phyloP scores from a whole-genome alignment of 495 filamentous ascomycete species.

The Daldinia vernicosa region DNA sequence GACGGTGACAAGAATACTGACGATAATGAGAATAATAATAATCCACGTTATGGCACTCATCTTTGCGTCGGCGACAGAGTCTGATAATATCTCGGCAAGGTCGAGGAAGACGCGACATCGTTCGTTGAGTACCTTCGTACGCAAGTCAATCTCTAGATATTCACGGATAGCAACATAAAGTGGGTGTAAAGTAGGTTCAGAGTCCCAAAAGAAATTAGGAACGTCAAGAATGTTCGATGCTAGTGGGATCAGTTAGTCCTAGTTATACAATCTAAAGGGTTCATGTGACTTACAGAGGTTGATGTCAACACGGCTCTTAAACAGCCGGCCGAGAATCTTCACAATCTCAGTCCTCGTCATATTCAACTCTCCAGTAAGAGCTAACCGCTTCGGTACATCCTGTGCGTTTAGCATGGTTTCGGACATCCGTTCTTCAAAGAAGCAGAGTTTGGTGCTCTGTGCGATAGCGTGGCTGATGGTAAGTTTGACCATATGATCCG shows the following conservation, averaged over 20 bases:
- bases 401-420: constrained; percentile 93
- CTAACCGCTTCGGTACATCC: constrained; percentile 86
- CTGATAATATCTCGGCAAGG: constrained; percentile 91
- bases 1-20: constrained; percentile 90
- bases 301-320: constrained; percentile 94
- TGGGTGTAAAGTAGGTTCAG: constrained; percentile 91
- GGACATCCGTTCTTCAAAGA: constrained; percentile 97
- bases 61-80: constrained; percentile 90
- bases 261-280: constrained; percentile 8
- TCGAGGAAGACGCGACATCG: constrained; percentile 97
- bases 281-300: constrained; percentile 81
- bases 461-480: constrained; percentile 97
- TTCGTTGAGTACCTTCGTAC: constrained; percentile 95
- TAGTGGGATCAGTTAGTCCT: constrained; percentile 46
- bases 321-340: constrained; percentile 86
- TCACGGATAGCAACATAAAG: constrained; percentile 95
- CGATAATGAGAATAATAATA: constrained; percentile 90
- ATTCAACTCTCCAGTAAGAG: constrained; percentile 87
- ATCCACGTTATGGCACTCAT: constrained; percentile 98
- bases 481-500: constrained; percentile 99
- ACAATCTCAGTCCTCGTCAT: constrained; percentile 94
- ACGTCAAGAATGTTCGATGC: constrained; percentile 97
- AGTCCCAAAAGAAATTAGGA: constrained; percentile 99
- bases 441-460: constrained; percentile 95
- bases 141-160: constrained; percentile 95